phyloP scores from a whole-genome alignment of 2,329 filamentous ascomycete species.

The Onygenales sp. region DNA sequence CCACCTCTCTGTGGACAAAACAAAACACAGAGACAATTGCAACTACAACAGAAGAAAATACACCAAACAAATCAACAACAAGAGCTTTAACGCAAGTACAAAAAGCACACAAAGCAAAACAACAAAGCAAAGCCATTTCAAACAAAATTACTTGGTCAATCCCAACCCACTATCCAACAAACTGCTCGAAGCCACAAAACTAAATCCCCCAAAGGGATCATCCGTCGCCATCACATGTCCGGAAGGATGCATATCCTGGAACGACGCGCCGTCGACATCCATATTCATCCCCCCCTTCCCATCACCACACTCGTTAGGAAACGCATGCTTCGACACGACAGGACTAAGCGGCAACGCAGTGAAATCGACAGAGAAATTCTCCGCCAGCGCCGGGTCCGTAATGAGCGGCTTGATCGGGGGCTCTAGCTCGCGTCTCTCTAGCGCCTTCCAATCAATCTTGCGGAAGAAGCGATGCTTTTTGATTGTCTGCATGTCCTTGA shows the following conservation, averaged over 20 bases:
- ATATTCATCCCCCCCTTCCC: constrained; percentile 1
- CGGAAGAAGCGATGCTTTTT: constrained; percentile 95
- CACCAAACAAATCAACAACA: not conserved
- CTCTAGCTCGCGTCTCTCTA: constrained; percentile 71
- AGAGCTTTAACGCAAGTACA: not conserved
- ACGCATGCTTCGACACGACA: constrained; percentile 34
- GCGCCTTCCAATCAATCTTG: constrained; percentile 87
- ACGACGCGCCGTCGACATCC: not conserved
- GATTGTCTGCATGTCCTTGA: constrained; percentile 74
- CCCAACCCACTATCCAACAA: constrained; percentile 33
- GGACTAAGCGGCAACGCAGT: constrained; percentile 77
- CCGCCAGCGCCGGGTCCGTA: constrained; percentile 87
- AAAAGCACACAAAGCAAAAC: not conserved
- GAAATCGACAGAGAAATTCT: constrained; percentile 94
- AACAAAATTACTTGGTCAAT: constrained; percentile 4
- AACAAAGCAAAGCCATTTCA: not conserved
- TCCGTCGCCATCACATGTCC: not conserved
- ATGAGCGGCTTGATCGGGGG: constrained; percentile 89
- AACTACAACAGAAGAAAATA: not conserved
- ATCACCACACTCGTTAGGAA: constrained; percentile 18
- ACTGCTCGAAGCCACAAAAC: constrained; percentile 39
- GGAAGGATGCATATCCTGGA: not conserved
- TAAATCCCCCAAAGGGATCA: constrained; percentile 40
- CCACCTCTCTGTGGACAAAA: too few relatives aligned
- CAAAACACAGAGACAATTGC: not conserved